These are phyloP conservation scores for Diplodia scrobiculata DNA, from an alignment of 2,329 filamentous ascomycete genomes.

Conservation along the genomic window DNA sequence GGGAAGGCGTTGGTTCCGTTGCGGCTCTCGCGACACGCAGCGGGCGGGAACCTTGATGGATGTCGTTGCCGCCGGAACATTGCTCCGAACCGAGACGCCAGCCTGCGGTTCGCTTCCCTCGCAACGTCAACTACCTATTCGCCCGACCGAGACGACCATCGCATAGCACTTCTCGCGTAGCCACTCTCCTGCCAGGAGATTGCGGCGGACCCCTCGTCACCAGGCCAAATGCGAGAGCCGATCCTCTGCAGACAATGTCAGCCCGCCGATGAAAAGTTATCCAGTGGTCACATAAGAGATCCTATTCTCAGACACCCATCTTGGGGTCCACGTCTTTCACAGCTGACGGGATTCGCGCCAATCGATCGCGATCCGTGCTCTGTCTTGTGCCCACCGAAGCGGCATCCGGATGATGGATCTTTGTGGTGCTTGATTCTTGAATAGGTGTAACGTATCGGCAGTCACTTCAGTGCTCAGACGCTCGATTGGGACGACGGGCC, in stretches of 20 bases:
- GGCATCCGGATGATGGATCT: not conserved
- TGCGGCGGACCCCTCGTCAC: not conserved
- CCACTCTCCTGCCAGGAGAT: not conserved
- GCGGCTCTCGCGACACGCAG: conserved; percentile 26
- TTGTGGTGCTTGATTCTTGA: too few relatives aligned
- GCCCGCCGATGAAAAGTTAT: not conserved
- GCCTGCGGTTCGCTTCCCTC: not conserved
- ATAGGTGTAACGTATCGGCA: too few relatives aligned
- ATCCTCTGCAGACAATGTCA: not conserved
- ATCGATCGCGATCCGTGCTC: not conserved
- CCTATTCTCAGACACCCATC: not conserved
- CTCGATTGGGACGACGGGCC: too few relatives aligned
- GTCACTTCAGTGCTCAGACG: too few relatives aligned
- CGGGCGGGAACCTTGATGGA: conserved; percentile 20
- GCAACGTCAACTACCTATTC: not conserved
- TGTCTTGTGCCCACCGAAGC: not conserved
- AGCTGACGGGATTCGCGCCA: too few relatives aligned
- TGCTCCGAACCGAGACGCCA: conserved; percentile 3
- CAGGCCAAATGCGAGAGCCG: too few relatives aligned
- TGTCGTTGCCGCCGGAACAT: conserved; percentile 15
- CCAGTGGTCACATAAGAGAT: not conserved
- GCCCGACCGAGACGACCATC: not conserved
- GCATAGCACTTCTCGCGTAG: not conserved
- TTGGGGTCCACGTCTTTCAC: not conserved
- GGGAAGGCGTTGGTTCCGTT: conserved; percentile 14